Percentiles rank a stretch among this genome's conserved stretches.
Conservation (phyloP, 192 early-diverging fungal genomes). For the Gaertneriomyces semiglobifer region DNA sequence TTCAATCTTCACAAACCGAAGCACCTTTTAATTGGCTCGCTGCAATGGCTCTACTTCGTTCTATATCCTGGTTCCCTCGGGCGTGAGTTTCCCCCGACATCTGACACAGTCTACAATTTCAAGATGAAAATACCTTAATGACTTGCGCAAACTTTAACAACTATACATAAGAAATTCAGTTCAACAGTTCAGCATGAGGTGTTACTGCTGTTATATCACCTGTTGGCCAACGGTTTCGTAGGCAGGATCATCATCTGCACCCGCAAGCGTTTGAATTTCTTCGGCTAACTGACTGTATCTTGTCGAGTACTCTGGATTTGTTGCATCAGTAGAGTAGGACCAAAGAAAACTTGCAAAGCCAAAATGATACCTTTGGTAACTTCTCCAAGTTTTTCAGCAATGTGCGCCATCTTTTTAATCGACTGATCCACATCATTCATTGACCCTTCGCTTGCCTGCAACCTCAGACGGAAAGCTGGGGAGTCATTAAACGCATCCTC, state of each 20-base stretch:
- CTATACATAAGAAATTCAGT: slow-evolving; percentile 7
- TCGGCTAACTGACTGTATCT: slow-evolving; percentile 20
- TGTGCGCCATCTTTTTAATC: slow-evolving; percentile 18
- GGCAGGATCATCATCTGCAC: slow-evolving; percentile 21
- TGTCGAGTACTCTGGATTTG: slow-evolving; percentile 9
- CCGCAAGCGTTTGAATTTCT: slow-evolving; percentile 15
- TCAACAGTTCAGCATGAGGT: background rate
- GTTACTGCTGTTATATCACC: background rate
- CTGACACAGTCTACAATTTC: background rate
- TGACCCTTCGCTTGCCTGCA: slow-evolving; percentile 20
- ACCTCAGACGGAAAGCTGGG: slow-evolving; percentile 13
- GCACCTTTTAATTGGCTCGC: slow-evolving; percentile 21
- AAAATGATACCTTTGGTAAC: slow-evolving; percentile 15
- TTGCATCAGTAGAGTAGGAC: background rate
- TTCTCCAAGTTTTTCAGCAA: slow-evolving; percentile 17
- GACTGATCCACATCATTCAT: slow-evolving; percentile 20
- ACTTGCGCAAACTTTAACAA: slow-evolving; percentile 25
- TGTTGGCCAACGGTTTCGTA: slow-evolving; percentile 8
- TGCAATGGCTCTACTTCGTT: slow-evolving; percentile 19
- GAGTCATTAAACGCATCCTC: slow-evolving; percentile 31
- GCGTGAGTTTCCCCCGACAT: background rate
- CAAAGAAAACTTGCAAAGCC: background rate
- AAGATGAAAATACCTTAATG: slow-evolving; percentile 10
- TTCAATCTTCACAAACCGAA: background rate
- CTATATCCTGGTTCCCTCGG: slow-evolving; percentile 19